Evolutionary conservation across 2,329 filamentous ascomycete genomes (phyloP), one percentile per base, ranked within the genome.

Genomic region (Microsporum ferrugineum): DNA sequence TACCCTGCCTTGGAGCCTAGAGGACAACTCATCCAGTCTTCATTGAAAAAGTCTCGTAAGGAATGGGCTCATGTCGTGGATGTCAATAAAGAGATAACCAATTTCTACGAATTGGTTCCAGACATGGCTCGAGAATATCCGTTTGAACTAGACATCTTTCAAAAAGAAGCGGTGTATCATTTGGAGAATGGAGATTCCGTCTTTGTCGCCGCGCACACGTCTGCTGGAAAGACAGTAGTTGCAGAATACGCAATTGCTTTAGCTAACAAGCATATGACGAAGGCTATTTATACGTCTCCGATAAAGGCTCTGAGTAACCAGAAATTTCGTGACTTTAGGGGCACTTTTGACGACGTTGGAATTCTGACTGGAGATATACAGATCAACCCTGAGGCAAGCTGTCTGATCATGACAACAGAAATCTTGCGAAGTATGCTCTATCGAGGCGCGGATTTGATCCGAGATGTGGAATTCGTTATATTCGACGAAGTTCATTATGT

Each of bases 1-100:
- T 99, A 96, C 68, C 91, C 94, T 0, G 88, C 95, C 10, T 74
- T 99, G 5, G 89, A 95, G 66, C 90, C 94, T 7, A 88, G 87
- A 70, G 86, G 86, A n/a, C 82, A 84, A 27, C 82, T 96, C 34
- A 82, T 88, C 23, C 79, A 87, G 58, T 86, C 88, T 6, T 84
- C 85, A 63, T 80, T 85, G 63, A 88, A 86, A 69, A 88, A 88
- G 69, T 84, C 84, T 43, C 88, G 88, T 5, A 87, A 84, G 68
- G 90, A 97, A 76, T 99, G 94, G 92, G 94, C 94, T 58, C 94
- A 99, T 75, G 95, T 99, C 85, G 92, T 99, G 1, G 92, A 99
- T 72, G 87, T 97, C 67, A 91, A 92, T 69, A 84, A 90, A 63
- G 89, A 92, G 59, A 95, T 97, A 68, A 81, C 88, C n/a, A 97